Percentiles rank a stretch among this genome's conserved stretches.
phyloP scores from a whole-genome alignment of 1,139 yeast genomes.

The Kodamaea anthophila region DNA sequence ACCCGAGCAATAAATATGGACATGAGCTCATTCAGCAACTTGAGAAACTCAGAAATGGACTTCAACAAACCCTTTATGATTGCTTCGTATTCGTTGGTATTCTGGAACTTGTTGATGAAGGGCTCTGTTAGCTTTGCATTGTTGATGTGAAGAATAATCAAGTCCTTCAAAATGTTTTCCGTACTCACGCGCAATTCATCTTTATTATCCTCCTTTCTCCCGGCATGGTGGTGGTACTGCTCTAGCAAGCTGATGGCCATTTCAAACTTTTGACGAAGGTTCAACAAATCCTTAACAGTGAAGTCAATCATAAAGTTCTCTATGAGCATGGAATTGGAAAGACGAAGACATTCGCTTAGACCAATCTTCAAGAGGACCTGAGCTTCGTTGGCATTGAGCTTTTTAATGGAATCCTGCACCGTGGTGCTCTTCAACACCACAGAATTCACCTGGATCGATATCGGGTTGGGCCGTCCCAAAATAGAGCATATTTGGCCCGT shows the following conservation, averaged over 20 bases:
- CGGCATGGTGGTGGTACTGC: constrained; percentile 10
- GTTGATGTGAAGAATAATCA: constrained; percentile 42
- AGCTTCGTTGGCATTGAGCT: constrained; percentile 21
- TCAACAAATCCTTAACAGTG: constrained; percentile 31
- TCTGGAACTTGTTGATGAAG: constrained; percentile 36
- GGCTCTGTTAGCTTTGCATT: constrained; percentile 50
- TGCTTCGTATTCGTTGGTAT: constrained; percentile 20
- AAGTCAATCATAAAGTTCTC: constrained; percentile 48
- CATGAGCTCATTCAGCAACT: constrained; percentile 24
- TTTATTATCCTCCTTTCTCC: constrained; percentile 2
- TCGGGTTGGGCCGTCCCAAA: constrained; percentile 52
- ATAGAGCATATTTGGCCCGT: constrained; percentile 47
- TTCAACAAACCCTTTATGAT: constrained; percentile 28
- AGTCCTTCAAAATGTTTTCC: constrained; percentile 36
- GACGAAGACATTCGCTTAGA: constrained; percentile 42
- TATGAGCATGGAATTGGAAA: constrained; percentile 46
- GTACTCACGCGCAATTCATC: constrained; percentile 21
- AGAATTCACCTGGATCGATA: constrained; percentile 44
- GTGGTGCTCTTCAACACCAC: constrained; percentile 22
- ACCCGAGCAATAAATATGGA: constrained; percentile 16
- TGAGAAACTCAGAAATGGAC: constrained; percentile 36
- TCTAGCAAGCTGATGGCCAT: constrained; percentile 34
- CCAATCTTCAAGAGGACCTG: constrained; percentile 38
- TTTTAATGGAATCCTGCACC: constrained; percentile 10
- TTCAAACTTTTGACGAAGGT: constrained; percentile 36